A percentile compares a stretch with the other conserved stretches of the same genome.
These are phyloP conservation scores for Batrachochytrium dendrobatidis DNA, from an alignment of 371 early-diverging fungal genomes.

Conservation along the genomic window DNA sequence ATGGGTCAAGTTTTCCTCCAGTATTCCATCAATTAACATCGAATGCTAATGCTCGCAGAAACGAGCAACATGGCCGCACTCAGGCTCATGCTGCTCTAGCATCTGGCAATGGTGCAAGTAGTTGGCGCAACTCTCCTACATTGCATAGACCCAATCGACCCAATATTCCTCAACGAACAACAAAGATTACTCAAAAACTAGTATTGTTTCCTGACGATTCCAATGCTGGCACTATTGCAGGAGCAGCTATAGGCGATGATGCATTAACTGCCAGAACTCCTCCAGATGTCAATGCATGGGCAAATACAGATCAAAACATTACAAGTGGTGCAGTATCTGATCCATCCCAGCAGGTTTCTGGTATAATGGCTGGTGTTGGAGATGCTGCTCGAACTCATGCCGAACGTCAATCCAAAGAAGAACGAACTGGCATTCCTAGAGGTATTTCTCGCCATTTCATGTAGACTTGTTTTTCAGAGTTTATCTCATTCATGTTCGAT, in stretches of 20 bases:
- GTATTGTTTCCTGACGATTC: slow-evolving; percentile 78
- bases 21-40: neutral
- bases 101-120: neutral
- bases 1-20: neutral
- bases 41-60: neutral
- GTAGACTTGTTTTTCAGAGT: neutral
- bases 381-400: slow-evolving; percentile 19
- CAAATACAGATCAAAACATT: no score
- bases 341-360: no score
- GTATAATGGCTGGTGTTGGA: no score
- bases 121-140: neutral
- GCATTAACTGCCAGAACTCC: no score
- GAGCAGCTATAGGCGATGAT: neutral
- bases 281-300: no score
- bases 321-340: no score
- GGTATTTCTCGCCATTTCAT: slow-evolving; percentile 9
- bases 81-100: neutral
- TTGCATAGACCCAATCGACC: no score
- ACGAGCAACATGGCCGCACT: neutral
- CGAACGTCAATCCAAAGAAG: slow-evolving; percentile 18
- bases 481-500: neutral
- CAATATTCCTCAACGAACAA: slow-evolving; percentile 53
- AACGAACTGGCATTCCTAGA: slow-evolving; percentile 15
- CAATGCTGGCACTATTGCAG: slow-evolving; percentile 16
- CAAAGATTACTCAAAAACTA: slow-evolving; percentile 84